These are phyloP conservation scores for Arthrobotrys iridis DNA, from an alignment of 2,329 filamentous ascomycete genomes.

Conservation along the genomic window DNA sequence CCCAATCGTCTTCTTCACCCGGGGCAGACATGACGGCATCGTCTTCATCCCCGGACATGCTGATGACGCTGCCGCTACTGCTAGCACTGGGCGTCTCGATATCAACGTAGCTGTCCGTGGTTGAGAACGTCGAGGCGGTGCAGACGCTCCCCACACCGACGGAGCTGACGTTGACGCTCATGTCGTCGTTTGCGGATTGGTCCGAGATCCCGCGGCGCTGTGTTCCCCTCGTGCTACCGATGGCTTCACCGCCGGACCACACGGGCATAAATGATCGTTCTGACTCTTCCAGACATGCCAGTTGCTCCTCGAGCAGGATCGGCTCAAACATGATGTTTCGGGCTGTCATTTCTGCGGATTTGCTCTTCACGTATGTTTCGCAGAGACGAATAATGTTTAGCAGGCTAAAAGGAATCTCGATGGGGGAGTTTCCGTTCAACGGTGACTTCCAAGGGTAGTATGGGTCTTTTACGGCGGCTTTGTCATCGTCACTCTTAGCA, in stretches of 20 bases:
- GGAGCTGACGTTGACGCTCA: conserved; percentile 46
- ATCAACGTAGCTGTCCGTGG: conserved; percentile 21
- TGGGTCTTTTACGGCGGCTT: not conserved
- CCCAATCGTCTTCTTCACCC: conserved; percentile 25
- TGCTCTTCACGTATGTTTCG: conserved; percentile 40
- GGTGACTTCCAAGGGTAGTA: no score
- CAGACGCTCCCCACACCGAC: conserved; percentile 33
- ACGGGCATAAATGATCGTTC: conserved; percentile 47
- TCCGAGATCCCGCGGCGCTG: conserved; percentile 31
- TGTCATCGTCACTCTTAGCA: no score
- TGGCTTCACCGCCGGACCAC: conserved; percentile 44
- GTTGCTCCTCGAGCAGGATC: conserved; percentile 38
- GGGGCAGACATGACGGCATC: conserved; percentile 11
- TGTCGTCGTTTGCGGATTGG: conserved; percentile 16
- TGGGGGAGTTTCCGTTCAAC: no score
- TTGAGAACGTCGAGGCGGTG: conserved; percentile 24
- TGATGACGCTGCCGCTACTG: conserved; percentile 35
- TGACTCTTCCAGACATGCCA: conserved; percentile 48
- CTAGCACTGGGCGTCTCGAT: conserved; percentile 12
- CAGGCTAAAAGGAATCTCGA: conserved; percentile 14
- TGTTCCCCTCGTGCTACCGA: not conserved
- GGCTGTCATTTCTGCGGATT: conserved; percentile 42
- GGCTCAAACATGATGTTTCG: conserved; percentile 50
- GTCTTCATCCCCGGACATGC: conserved; percentile 15
- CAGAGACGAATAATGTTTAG: conserved; percentile 33